Evolutionary conservation across 2,329 filamentous ascomycete genomes (phyloP).

Genomic region (Emergomyces pasteurianus): DNA sequence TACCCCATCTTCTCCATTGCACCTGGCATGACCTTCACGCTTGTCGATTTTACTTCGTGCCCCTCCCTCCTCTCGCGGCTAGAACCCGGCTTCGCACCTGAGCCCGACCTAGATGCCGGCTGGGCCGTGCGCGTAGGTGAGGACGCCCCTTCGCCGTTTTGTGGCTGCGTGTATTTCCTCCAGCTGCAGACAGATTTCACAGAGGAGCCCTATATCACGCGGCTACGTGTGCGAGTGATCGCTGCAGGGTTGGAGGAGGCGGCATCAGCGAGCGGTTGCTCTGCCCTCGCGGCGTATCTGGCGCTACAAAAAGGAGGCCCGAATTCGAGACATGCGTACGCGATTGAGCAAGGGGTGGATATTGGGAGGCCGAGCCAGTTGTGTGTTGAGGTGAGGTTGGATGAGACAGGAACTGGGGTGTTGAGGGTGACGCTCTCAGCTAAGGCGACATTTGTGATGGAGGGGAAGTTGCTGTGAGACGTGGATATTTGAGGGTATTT

Average conservation of each 20-base stretch:
- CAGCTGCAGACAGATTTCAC: conserved; percentile 15
- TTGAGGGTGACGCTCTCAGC: conserved; percentile 12
- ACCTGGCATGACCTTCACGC: conserved; percentile 50
- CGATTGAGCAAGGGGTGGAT: conserved; percentile 40
- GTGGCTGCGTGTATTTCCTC: conserved; percentile 23
- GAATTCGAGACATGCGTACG: conserved; percentile 23
- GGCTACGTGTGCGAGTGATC: conserved; percentile 22
- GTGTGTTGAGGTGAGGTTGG: conserved; percentile 34
- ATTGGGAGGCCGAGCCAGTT: conserved; percentile 41
- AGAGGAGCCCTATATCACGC: conserved; percentile 18
- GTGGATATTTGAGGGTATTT: neutral
- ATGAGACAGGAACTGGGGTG: conserved; percentile 17
- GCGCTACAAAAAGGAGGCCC: conserved; percentile 30
- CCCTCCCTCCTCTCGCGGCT: conserved; percentile 15
- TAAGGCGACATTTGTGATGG: conserved; percentile 11
- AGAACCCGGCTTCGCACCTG: conserved; percentile 15
- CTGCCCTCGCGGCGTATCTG: conserved; percentile 34
- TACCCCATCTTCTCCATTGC: conserved; percentile 52
- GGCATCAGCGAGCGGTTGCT: conserved; percentile 41
- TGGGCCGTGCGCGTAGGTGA: conserved; percentile 11
- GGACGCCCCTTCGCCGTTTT: conserved; percentile 10
- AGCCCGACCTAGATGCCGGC: conserved; percentile 18
- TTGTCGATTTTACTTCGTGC: conserved; percentile 20
- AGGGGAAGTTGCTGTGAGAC: conserved; percentile 10
- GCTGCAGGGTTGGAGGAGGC: conserved; percentile 33